Evolutionary conservation across 805 yeast species (phyloP), one percentile per base, ranked within the genome.

Genomic region (Yarrowia sp.): DNA sequence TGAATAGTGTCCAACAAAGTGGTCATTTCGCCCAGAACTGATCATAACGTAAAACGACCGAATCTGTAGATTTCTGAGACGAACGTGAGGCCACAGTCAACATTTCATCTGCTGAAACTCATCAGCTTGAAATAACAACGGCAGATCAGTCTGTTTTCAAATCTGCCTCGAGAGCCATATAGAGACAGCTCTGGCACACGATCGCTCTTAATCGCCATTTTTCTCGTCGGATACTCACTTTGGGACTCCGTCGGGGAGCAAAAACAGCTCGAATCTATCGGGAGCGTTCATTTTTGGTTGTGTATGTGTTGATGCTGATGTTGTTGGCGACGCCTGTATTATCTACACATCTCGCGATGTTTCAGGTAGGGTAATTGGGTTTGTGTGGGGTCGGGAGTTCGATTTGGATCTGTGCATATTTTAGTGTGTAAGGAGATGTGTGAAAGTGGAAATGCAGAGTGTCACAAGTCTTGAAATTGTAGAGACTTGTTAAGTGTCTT

Each of bases 161-260:
- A 24, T 41, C 48, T 24, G 48, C 26, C 32, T 16, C 3, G 48
- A 38, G 24, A 19, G 24, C 16, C n/a, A n/a, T 11, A 4, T 3
- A n/a, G 11, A 10, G 11, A 19, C n/a, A 17, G 2, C 12, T 6
- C 12, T 35, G 17, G 21, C 16, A 7, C 30, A 12, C 2, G n/a
- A 54, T 33, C 58, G 21, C 5, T 24, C 5, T 8, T 19, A 36
- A 12, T 40, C 62, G 32, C 9, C 21, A 5, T 14, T 28, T 17
- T 22, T 16, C 24, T 10, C 43, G 16, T 26, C 12, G 19, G 22
- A 24, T 17, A 81, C 90, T 35, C 81, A 87, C 90, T 95, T 95
- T 62, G 93, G 89, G 63, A 90, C 96, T 63, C 99, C 98, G 76
- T 95, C 99, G n/a, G 98, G 98, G 71, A 95, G 82, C 71, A 95